Evolutionary conservation across 345 rosid genomes (phyloP).

Genomic region (Acer yangbiense): DNA sequence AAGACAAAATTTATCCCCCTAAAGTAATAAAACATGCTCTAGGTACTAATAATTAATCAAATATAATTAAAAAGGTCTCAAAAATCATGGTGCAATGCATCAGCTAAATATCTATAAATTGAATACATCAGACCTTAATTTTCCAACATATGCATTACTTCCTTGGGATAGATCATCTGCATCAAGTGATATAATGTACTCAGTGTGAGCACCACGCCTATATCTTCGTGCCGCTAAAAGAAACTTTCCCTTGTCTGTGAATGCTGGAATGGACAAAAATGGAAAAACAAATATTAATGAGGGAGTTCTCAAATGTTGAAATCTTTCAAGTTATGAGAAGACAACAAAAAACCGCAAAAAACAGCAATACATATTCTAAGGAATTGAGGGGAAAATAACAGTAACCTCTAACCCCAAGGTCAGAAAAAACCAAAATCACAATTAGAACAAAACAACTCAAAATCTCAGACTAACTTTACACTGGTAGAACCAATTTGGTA

Average conservation of each 20-base stretch:
- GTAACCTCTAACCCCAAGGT: conserved; percentile 1
- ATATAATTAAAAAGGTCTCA: not conserved
- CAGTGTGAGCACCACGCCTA: conserved; percentile 75
- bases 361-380: not conserved
- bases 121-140: conserved; percentile 60
- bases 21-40: not conserved
- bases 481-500: not conserved
- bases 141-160: conserved; percentile 92
- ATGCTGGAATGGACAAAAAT: conserved; percentile 47
- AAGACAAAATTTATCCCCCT: not conserved
- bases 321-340: not conserved
- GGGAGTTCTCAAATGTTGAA: not conserved
- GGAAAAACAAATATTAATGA: not conserved
- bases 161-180: conserved; percentile 92
- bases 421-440: not conserved
- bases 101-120: not conserved
- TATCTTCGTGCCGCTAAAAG: conserved; percentile 90
- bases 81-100: not conserved
- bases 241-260: conserved; percentile 81
- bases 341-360: conserved; percentile 3
- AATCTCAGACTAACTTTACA: not conserved
- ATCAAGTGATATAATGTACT: conserved; percentile 86
- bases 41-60: not conserved
- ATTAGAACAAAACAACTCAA: not conserved
- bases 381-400: not conserved